Evolutionary conservation across 2,329 filamentous ascomycete species (phyloP).

Genomic region (Meredithiella fracta): DNA sequence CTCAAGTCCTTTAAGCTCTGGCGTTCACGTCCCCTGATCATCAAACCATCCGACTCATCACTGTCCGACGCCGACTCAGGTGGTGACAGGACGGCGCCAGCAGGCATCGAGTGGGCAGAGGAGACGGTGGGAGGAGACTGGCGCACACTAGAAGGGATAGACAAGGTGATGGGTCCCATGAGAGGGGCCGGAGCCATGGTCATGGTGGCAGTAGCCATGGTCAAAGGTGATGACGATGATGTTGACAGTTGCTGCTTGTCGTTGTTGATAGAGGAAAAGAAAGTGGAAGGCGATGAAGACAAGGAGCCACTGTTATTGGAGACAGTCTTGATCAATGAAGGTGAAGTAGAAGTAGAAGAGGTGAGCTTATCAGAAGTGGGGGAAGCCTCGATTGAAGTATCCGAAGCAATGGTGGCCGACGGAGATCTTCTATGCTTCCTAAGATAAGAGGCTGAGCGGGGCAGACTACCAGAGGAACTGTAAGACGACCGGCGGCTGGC

Average conservation of each 20-base stretch:
- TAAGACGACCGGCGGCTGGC: conserved; percentile 45
- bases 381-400: conserved; percentile 8
- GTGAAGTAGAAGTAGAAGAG: conserved; percentile 6
- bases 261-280: conserved; percentile 4
- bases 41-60: conserved; percentile 48
- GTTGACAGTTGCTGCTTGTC: background rate
- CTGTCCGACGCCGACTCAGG: conserved; percentile 61
- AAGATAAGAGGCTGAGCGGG: conserved; percentile 49
- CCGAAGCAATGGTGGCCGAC: conserved; percentile 21
- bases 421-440: conserved; percentile 45
- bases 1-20: conserved; percentile 53
- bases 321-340: conserved; percentile 7
- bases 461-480: conserved; percentile 35
- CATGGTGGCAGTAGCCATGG: conserved; percentile 13
- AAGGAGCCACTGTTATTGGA: conserved; percentile 9
- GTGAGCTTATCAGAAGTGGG: background rate
- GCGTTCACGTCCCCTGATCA: conserved; percentile 31
- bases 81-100: conserved; percentile 75
- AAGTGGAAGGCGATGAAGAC: conserved; percentile 7
- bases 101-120: conserved; percentile 55
- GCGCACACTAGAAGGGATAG: conserved; percentile 45
- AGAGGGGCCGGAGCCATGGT: conserved; percentile 11
- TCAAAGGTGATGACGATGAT: conserved; percentile 5
- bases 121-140: conserved; percentile 73
- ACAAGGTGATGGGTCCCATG: conserved; percentile 20